phyloP scores from a whole-genome alignment of 768 basidiomycete genomes.

The Russula sp. region DNA sequence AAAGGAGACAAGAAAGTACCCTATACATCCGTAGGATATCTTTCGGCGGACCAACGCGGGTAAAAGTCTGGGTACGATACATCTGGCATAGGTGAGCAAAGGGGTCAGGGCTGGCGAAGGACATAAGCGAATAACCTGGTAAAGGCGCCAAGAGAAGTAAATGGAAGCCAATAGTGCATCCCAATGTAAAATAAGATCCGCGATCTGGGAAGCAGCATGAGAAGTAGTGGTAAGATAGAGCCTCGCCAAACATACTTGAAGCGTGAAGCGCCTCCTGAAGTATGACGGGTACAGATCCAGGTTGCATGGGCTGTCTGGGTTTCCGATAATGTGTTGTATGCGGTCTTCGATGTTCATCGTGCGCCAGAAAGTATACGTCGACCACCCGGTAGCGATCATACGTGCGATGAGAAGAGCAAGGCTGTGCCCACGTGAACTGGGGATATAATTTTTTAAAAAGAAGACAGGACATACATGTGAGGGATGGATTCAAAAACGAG shows the following conservation, averaged over 20 bases:
- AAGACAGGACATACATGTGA: conserved; percentile 38
- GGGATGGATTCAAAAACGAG: conserved; percentile 48
- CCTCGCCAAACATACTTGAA: conserved; percentile 35
- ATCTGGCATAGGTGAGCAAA: conserved; percentile 28
- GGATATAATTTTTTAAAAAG: neutral
- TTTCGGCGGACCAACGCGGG: conserved; percentile 47
- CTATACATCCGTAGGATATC: conserved; percentile 47
- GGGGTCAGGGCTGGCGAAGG: neutral
- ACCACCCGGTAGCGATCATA: conserved; percentile 43
- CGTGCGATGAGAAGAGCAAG: conserved; percentile 47
- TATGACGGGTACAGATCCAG: conserved; percentile 43
- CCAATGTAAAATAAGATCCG: conserved; percentile 42
- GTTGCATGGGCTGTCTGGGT: conserved; percentile 42
- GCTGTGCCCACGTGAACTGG: conserved; percentile 27
- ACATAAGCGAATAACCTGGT: conserved; percentile 34
- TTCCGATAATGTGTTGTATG: conserved; percentile 36
- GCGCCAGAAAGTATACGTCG: conserved; percentile 45
- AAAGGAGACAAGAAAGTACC: conserved; percentile 30
- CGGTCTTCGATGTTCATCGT: conserved; percentile 33
- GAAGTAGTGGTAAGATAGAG: neutral
- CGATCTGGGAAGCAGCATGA: conserved; percentile 33
- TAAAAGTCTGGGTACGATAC: conserved; percentile 45
- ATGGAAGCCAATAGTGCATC: conserved; percentile 39
- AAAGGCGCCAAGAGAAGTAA: conserved; percentile 42
- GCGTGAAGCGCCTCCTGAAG: conserved; percentile 36